A percentile compares a stretch with the other conserved stretches of the same genome.
These are phyloP conservation scores for Cryomyces minteri DNA, from an alignment of 495 filamentous ascomycete species.

Conservation along the genomic window DNA sequence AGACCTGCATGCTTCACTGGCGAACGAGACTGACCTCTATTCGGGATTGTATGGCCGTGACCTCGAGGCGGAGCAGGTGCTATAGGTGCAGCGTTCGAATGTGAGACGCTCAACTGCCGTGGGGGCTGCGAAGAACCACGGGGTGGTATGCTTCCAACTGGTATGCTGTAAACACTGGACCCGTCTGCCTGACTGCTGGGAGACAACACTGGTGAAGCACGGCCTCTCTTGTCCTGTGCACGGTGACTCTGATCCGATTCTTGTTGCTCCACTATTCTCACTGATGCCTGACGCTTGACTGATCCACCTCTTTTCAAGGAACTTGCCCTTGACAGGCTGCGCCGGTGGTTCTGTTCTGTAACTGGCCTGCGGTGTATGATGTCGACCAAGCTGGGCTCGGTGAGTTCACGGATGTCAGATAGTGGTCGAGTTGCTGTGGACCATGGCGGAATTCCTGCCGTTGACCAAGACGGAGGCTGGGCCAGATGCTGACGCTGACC, in stretches of 20 bases:
- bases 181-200: conserved; percentile 13
- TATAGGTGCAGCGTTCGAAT: conserved; percentile 1
- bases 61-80: conserved; percentile 4
- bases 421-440: conserved; percentile 20
- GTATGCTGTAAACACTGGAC: conserved; percentile 19
- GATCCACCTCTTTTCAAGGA: neutral
- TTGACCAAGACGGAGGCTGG: neutral
- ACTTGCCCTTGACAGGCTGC: neutral
- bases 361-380: conserved; percentile 2
- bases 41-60: conserved; percentile 12
- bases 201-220: conserved; percentile 11
- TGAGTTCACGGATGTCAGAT: conserved; percentile 25
- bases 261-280: neutral
- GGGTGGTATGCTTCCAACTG: conserved; percentile 16
- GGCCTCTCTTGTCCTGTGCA: neutral
- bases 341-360: neutral
- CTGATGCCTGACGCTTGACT: neutral
- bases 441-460: neutral
- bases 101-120: conserved; percentile 1
- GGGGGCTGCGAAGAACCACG: conserved; percentile 17
- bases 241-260: neutral
- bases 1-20: conserved; percentile 14
- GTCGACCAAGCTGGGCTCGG: conserved; percentile 24
- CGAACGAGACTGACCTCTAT: conserved; percentile 13
- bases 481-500: neutral